phyloP scores from a whole-genome alignment of 2,329 filamentous ascomycete species.

The Fusarium coicis region DNA sequence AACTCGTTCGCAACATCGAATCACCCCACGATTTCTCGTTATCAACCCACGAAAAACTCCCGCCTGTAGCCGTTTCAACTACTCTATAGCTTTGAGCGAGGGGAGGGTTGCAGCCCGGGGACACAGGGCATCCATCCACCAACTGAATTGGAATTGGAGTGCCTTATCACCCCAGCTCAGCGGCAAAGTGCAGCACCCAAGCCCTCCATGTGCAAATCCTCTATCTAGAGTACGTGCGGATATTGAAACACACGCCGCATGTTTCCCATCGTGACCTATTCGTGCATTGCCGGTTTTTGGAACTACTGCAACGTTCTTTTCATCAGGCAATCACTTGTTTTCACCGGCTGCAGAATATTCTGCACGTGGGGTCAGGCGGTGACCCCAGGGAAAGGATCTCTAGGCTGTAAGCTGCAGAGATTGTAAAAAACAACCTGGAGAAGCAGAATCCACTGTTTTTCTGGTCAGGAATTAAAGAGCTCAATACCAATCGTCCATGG shows the following conservation, averaged over 20 bases:
- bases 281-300: conserved; percentile 6
- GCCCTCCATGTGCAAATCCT: conserved; percentile 23
- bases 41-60: conserved; percentile 28
- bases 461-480: background rate
- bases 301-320: conserved; percentile 30
- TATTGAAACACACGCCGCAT: background rate
- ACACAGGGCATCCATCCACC: conserved; percentile 5
- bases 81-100: background rate
- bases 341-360: conserved; percentile 33
- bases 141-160: conserved; percentile 32
- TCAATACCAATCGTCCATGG: conserved; percentile 33
- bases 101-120: conserved; percentile 26
- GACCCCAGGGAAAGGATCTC: conserved; percentile 25
- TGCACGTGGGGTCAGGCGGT: conserved; percentile 37
- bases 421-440: background rate
- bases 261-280: conserved; percentile 10
- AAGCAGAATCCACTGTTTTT: background rate
- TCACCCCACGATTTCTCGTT: conserved; percentile 28
- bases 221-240: conserved; percentile 15
- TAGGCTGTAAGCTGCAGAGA: background rate
- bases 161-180: conserved; percentile 36
- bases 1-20: background rate
- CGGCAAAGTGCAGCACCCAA: conserved; percentile 25
- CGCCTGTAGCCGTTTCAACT: conserved; percentile 31
- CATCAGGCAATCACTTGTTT: conserved; percentile 32